Percentiles rank a stretch among this genome's conserved stretches.
phyloP scores from a whole-genome alignment of 352 stramenopile genomes.

The Phytophthora boehmeriae region DNA sequence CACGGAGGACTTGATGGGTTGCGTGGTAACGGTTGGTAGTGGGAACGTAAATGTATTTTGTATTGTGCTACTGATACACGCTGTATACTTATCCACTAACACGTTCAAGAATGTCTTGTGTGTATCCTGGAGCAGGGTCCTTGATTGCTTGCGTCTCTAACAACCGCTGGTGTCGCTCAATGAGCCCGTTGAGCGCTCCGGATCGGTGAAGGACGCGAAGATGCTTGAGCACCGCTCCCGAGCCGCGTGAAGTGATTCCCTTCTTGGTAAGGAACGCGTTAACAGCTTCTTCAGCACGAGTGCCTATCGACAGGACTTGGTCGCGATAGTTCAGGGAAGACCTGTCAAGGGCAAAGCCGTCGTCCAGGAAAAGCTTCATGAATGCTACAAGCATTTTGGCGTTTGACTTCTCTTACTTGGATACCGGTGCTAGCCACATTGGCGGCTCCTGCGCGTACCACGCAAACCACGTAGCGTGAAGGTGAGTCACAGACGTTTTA shows the following conservation, averaged over 20 bases:
- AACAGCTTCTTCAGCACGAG: not conserved
- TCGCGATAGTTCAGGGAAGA: constrained; percentile 5
- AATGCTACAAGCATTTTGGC: constrained; percentile 18
- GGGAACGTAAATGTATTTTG: too few relatives aligned
- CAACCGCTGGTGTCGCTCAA: not conserved
- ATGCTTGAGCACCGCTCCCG: constrained; percentile 5
- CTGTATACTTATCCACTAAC: too few relatives aligned
- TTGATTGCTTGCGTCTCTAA: too few relatives aligned
- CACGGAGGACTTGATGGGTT: not conserved
- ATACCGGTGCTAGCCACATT: not conserved
- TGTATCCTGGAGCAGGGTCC: too few relatives aligned
- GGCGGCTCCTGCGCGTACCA: constrained; percentile 9
- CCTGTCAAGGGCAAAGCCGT: constrained; percentile 10
- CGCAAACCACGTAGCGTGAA: constrained; percentile 13
- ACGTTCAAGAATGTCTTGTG: too few relatives aligned
- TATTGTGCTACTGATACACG: too few relatives aligned
- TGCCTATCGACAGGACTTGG: constrained; percentile 5
- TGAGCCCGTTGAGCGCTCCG: not conserved
- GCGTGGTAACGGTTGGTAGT: too few relatives aligned
- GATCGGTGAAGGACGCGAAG: not conserved
- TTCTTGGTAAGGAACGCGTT: constrained; percentile 1
- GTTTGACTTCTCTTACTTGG: constrained; percentile 16
- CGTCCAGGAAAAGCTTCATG: constrained; percentile 27
- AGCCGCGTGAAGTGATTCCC: constrained; percentile 1
- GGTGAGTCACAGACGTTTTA: not conserved